phyloP scores from a whole-genome alignment of 257 asterid species.

The Solanum rostratum region DNA sequence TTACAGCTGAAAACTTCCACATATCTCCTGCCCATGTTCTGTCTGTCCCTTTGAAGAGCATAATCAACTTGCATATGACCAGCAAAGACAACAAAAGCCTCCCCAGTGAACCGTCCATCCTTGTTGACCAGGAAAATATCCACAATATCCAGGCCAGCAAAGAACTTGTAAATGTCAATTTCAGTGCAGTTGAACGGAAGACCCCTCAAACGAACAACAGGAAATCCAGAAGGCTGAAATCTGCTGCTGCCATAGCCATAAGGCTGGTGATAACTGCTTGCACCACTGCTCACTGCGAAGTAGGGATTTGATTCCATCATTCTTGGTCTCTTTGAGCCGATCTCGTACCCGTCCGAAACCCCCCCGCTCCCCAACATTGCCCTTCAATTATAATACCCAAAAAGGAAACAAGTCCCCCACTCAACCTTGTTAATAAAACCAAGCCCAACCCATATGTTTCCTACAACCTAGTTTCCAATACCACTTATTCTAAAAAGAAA shows the following conservation, averaged over 20 bases:
- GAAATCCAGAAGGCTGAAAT: constrained; percentile 28
- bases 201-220: constrained; percentile 85
- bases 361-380: constrained; percentile 99
- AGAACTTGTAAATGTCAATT: constrained; percentile 65
- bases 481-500: background rate
- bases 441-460: constrained; percentile 79
- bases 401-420: constrained; percentile 61
- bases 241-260: background rate
- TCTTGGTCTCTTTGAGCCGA: constrained; percentile 99
- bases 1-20: constrained; percentile 91
- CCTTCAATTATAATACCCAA: constrained; percentile 91
- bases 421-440: constrained; percentile 96
- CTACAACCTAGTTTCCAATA: constrained; percentile 40
- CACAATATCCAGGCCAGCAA: constrained; percentile 75
- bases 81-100: constrained; percentile 84
- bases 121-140: constrained; percentile 76
- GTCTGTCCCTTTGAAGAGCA: constrained; percentile 74
- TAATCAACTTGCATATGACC: constrained; percentile 72
- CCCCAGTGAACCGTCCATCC: constrained; percentile 76
- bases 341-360: constrained; percentile 98
- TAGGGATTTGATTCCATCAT: constrained; percentile 98
- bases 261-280: constrained; percentile 33
- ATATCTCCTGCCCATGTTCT: constrained; percentile 88
- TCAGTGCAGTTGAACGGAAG: constrained; percentile 88
- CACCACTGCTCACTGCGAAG: constrained; percentile 91